Evolutionary conservation across 73 alveolate species (phyloP), one percentile per base, ranked within the genome.

Genomic region (Tetrahymena borealis): DNA sequence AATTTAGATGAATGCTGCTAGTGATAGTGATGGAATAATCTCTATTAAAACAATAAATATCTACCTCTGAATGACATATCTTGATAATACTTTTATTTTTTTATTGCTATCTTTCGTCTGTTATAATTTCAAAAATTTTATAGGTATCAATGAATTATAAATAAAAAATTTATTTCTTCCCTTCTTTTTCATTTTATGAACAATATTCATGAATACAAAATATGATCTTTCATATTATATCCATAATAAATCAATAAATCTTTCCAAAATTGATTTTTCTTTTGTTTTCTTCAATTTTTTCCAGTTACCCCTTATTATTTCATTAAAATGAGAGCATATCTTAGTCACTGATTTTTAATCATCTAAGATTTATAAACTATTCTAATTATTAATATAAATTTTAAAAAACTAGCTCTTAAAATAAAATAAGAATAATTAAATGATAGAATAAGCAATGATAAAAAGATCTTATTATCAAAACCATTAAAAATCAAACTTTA

Each of bases 81-180:
- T 60, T 60, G 85, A 35, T 60, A 60, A 24, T 60, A 24, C 28
- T 24, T 60, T 60, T n/a, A n/a, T n/a, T 60, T 24, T 60, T 60
- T 60, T 60, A 60, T 60, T 60, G 85, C 85, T 60, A 60, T 60
- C 85, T 60, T 60, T 60, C 85, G 85, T 60, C 85, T 60, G 85
- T 60, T 60, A 60, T 60, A 60, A 60, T 60, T 60, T 60, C 85
- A 60, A 60, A 60, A 60, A 60, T 60, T n/a, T 60, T 60, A 20
- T 60, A 24, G 28, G 85, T 60, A 60, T 60, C 85, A 60, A 60
- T 60, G 11, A 60, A n/a, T 60, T 60, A 60, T 60, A 60, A 60
- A 60, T 60, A 60, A 60, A 60, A 60, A 60, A 60, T 60, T 60
- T 60, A 60, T 60, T 60, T 60, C 85, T 60, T 60, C 85, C 85